Evolutionary conservation across 345 rosid species (phyloP), one percentile per base, ranked within the genome.

Genomic region (Euphorbia pulcherrima): DNA sequence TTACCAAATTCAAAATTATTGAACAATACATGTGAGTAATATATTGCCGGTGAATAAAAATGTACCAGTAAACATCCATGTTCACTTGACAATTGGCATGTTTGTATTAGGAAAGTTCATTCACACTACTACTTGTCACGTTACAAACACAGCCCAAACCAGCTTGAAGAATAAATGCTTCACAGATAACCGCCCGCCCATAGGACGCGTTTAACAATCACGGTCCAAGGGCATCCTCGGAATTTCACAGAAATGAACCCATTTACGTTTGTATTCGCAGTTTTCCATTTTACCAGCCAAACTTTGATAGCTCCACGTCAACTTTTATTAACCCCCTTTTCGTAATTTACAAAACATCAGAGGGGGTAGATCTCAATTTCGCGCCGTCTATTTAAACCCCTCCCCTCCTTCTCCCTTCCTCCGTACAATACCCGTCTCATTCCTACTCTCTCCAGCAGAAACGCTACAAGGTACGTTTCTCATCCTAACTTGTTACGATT

Each of bases 371-470:
- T 51, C 39, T 11, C 7, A 40, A 16, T 62, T 62, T 62, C 40
- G 52, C 16, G 40, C 48, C 21, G 61, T 37, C 51, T 70, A 70
- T 70, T 70, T 70, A 70, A 70, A 62, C 74, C 24, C 50, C 4
- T 16, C 41, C 29, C 8, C 27, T 11, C 65, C 20, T 55, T 8
- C 64, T 39, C 57, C 10, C 48, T 44, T 26, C 20, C 10, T 29
- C n/a, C 14, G n/a, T 8, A 26, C 16, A 10, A 33, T 9, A 44
- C 64, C 1, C 17, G 1, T 14, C 11, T 21, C 23, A 29, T 57
- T 37, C 39, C 5, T 9, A 21, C 20, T 65, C 37, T 60, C 46
- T 35, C 64, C 8, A 0, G 46, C 46, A 35, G 46, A 33, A 28
- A 7, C 50, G 50, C 50, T 12, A 11, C 50, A 1, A 60, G 64